These are phyloP conservation scores for Coffea canephora DNA, from an alignment of 257 asterid genomes.

Conservation along the genomic window DNA sequence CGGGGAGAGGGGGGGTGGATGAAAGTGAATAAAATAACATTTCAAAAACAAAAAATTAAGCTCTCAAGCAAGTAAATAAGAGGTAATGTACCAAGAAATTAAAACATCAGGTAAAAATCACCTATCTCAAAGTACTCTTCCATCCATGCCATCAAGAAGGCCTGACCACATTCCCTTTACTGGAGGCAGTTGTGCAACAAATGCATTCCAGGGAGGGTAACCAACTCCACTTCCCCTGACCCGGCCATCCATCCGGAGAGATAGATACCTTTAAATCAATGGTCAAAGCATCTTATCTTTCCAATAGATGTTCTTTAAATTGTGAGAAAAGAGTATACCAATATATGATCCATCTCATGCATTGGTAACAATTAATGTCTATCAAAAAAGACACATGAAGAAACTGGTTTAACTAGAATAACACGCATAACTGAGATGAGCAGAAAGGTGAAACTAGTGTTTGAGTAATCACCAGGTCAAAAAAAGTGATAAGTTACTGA, in stretches of 20 bases:
- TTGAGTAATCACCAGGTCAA: neutral
- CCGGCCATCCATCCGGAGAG: constrained; percentile 92
- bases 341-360: neutral
- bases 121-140: constrained; percentile 63
- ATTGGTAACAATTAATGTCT: neutral
- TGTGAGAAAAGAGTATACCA: constrained; percentile 1
- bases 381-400: neutral
- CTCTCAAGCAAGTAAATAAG: neutral
- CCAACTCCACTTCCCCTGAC: constrained; percentile 98
- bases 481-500: constrained; percentile 13
- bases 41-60: neutral
- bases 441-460: neutral
- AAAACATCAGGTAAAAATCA: neutral
- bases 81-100: neutral
- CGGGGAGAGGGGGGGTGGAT: too few relatives aligned
- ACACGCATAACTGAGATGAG: neutral
- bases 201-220: constrained; percentile 97
- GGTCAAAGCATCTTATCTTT: constrained; percentile 12
- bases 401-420: neutral
- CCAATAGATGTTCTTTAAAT: neutral
- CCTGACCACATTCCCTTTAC: constrained; percentile 92
- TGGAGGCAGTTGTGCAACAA: constrained; percentile 77
- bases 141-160: constrained; percentile 95
- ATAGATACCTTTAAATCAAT: constrained; percentile 58
- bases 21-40: neutral